phyloP scores from a whole-genome alignment of 345 rosid genomes.

The Toxicodendron radicans region DNA sequence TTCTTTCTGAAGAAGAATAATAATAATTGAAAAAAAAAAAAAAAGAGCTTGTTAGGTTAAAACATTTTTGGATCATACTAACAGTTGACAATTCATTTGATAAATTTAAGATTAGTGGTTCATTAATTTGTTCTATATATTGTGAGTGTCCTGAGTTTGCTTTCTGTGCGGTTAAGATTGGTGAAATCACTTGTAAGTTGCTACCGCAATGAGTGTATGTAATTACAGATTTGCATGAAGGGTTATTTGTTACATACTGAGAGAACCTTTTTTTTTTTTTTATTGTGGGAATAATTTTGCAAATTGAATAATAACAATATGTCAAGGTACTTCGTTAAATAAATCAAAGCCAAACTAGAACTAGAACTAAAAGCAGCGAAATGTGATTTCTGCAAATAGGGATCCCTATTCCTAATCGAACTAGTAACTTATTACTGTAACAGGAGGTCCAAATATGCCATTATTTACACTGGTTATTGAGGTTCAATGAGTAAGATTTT shows the following conservation, averaged over 20 bases:
- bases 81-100: constrained; percentile 14
- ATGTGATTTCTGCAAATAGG: too few species aligned
- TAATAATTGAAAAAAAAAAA: not conserved
- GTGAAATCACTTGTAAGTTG: not conserved
- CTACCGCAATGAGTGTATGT: not conserved
- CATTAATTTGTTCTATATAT: constrained; percentile 16
- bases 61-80: constrained; percentile 31
- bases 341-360: too few species aligned
- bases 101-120: constrained; percentile 11
- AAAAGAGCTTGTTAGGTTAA: constrained; percentile 21
- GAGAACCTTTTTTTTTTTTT: too few species aligned
- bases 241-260: not conserved
- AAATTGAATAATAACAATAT: too few species aligned
- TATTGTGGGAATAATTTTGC: too few species aligned
- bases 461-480: too few species aligned
- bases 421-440: too few species aligned
- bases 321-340: too few species aligned
- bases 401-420: too few species aligned
- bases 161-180: not conserved
- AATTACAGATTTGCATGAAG: not conserved
- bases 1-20: not conserved
- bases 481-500: too few species aligned
- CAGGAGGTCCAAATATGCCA: too few species aligned
- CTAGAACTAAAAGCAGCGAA: too few species aligned
- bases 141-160: not conserved